A percentile compares a stretch with the other conserved stretches of the same genome.
Evolutionary conservation across 2,329 filamentous ascomycete genomes (phyloP).

Genomic region (Chrysoporthe deuterocubensis): DNA sequence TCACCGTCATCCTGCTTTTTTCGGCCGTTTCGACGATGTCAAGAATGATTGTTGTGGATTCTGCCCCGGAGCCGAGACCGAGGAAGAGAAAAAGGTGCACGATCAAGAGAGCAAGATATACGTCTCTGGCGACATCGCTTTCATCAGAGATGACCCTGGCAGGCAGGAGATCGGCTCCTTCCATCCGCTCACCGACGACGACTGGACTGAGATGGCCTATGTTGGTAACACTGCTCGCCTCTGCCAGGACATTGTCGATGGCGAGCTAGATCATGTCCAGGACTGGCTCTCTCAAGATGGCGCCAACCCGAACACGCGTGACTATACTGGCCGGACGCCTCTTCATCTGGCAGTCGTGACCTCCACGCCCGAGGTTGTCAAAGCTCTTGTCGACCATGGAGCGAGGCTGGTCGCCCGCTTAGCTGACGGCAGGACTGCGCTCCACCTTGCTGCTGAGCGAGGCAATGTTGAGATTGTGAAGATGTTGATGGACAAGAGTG

Average conservation of each 20-base stretch:
- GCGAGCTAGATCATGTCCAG: slow-evolving; percentile 70
- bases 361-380: slow-evolving; percentile 72
- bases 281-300: slow-evolving; percentile 72
- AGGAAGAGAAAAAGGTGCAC: slow-evolving; percentile 72
- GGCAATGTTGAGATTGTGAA: slow-evolving; percentile 72
- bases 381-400: slow-evolving; percentile 71
- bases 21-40: slow-evolving; percentile 75
- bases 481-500: slow-evolving; percentile 74
- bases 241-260: slow-evolving; percentile 80
- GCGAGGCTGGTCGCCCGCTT: slow-evolving; percentile 75
- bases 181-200: slow-evolving; percentile 78
- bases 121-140: slow-evolving; percentile 73
- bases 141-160: slow-evolving; percentile 81
- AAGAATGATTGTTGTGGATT: slow-evolving; percentile 81
- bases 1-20: slow-evolving; percentile 85
- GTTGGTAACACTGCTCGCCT: slow-evolving; percentile 77
- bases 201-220: slow-evolving; percentile 93
- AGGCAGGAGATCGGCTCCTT: slow-evolving; percentile 74
- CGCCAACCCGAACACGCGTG: slow-evolving; percentile 72
- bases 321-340: slow-evolving; percentile 79
- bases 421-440: slow-evolving; percentile 77
- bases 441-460: slow-evolving; percentile 78
- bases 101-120: slow-evolving; percentile 76
- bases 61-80: slow-evolving; percentile 71
- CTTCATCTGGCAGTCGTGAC: slow-evolving; percentile 75